Evolutionary conservation across 306 rosid genomes (phyloP), one percentile per base, ranked within the genome.

Genomic region (Herpetospermum pedunculosum): DNA sequence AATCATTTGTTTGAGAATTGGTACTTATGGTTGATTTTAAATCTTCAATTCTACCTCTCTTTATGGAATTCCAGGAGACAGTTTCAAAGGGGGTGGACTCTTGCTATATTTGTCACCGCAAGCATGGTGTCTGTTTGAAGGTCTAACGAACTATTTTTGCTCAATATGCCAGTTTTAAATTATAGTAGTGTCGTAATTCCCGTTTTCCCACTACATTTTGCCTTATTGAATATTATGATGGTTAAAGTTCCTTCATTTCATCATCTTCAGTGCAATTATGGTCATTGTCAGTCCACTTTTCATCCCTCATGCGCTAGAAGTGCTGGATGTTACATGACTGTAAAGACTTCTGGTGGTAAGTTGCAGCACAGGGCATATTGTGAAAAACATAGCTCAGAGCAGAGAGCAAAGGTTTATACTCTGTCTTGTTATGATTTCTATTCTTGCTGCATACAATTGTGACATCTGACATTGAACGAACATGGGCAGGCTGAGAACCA

Each of bases 261-360:
- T 69, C 73, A 48, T 60, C 53, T 81, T 85, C 97, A 95, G 99
- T 95, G 99, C 82, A 91, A 88, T 82, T 95, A 83, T 77, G 97
- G 99, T 38, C 88, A 91, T 85, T 95, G 99, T 73, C 92, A 82
- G 79, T 76, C 92, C 44, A 75, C 92, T 43, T 95, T 91, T 80
- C 99, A 95, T 75, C 93, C 96, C 43, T 87, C 85, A 25, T 95
- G 99, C 86, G 92, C 92, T 68, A 95, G 99, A 88, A 91, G 85
- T 81, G 81, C 90, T 72, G 96, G 96, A 70, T 82, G 86, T 55
- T 91, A 78, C 86, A 86, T 91, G 91, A 85, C 73, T 75, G 81
- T 87, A 52, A 95, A 84, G 87, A 76, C 78, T 84, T 74, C 78
- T 16, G 80, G 90, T 77, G 96, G 96, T 79, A 95, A 88, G 87